These are phyloP conservation scores for Aspergillus sp. DNA, from an alignment of 2,329 filamentous ascomycete genomes.

Conservation along the genomic window DNA sequence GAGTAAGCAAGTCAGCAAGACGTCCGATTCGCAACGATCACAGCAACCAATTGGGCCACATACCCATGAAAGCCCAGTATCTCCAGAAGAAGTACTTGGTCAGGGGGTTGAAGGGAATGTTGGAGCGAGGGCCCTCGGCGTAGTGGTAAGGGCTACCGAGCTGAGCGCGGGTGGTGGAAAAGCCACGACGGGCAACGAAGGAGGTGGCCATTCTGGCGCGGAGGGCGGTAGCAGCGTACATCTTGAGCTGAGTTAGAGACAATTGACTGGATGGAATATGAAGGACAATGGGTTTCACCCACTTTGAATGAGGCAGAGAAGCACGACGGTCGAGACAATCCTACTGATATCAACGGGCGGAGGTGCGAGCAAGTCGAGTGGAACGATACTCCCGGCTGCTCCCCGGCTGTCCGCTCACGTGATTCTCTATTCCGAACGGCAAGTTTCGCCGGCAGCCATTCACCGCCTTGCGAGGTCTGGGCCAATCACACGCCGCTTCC, in stretches of 20 bases:
- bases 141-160: slow-evolving; percentile 95
- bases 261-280: slow-evolving; percentile 18
- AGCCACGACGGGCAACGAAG: slow-evolving; percentile 82
- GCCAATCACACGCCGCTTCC: slow-evolving; percentile 30
- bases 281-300: slow-evolving; percentile 13
- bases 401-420: slow-evolving; percentile 20
- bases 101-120: slow-evolving; percentile 95
- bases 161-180: slow-evolving; percentile 86
- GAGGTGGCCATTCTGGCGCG: slow-evolving; percentile 66
- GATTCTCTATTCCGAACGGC: not conserved
- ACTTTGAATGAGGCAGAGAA: slow-evolving; percentile 37
- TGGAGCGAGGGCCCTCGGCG: slow-evolving; percentile 90
- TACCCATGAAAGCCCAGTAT: slow-evolving; percentile 82
- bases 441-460: slow-evolving; percentile 24
- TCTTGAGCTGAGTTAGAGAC: slow-evolving; percentile 60
- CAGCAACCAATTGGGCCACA: slow-evolving; percentile 29
- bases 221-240: slow-evolving; percentile 70
- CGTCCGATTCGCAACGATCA: not conserved
- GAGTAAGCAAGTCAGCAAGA: slow-evolving; percentile 40
- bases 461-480: slow-evolving; percentile 2
- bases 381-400: slow-evolving; percentile 20
- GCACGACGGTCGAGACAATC: slow-evolving; percentile 22
- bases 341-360: slow-evolving; percentile 16
- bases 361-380: slow-evolving; percentile 25
- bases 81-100: slow-evolving; percentile 79